Conservation (phyloP, 768 basidiomycete species). For the Trametes punicea region DNA sequence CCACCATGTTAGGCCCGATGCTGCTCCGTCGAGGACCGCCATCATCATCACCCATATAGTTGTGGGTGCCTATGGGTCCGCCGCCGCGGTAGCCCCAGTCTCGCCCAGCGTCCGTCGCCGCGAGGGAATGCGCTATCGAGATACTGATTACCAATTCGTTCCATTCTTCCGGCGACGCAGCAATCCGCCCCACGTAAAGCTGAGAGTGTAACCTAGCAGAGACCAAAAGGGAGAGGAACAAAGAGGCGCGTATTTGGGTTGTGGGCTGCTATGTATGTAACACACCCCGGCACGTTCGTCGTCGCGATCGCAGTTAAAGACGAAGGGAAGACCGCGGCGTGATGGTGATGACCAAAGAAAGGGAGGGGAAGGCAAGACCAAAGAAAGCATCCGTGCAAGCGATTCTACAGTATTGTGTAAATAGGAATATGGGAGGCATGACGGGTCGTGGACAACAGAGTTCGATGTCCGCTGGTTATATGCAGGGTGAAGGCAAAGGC, state of each 20-base stretch:
- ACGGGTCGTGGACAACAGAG: constrained; percentile 7
- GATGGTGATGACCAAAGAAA: background rate
- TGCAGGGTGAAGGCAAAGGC: background rate
- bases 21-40: too few species aligned
- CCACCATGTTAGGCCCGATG: too few species aligned
- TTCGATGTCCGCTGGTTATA: background rate
- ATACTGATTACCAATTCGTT: too few species aligned
- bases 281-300: background rate
- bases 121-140: too few species aligned
- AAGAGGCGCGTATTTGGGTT: background rate
- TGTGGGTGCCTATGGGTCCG: constrained; percentile 17
- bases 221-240: background rate
- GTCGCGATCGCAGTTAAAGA: background rate
- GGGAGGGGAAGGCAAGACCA: background rate
- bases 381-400: constrained; percentile 8
- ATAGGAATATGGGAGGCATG: constrained; percentile 5
- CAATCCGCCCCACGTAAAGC: background rate
- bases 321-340: background rate
- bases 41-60: too few species aligned
- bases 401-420: constrained; percentile 13
- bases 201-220: too few species aligned
- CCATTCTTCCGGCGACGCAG: background rate
- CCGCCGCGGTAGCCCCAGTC: background rate
- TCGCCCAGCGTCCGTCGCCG: too few species aligned
- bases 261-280: background rate